Conservation (phyloP, 2,329 filamentous ascomycete species). For the Capronia americana region DNA sequence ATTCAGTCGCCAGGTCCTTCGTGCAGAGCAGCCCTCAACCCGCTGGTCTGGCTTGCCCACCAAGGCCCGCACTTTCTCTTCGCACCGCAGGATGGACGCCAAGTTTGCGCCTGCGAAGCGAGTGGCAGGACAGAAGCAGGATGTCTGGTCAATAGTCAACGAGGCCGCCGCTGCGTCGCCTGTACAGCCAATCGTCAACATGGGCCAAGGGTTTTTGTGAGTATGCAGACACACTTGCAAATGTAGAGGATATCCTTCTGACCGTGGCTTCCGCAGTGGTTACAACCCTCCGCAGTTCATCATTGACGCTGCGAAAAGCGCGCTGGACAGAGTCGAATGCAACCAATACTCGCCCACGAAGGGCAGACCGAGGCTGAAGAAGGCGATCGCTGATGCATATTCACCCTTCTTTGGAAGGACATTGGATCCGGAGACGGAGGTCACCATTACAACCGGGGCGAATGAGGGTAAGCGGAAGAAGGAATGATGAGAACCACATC, state of each 20-base stretch:
- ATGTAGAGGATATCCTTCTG: neutral
- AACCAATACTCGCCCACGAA: conserved; percentile 96
- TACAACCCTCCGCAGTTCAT: conserved; percentile 95
- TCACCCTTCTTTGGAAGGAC: conserved; percentile 83
- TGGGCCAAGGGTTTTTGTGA: conserved; percentile 69
- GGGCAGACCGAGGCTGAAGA: conserved; percentile 86
- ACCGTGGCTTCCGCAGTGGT: conserved; percentile 57
- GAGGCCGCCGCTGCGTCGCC: conserved; percentile 69
- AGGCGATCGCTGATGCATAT: conserved; percentile 92
- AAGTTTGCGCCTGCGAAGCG: conserved; percentile 55
- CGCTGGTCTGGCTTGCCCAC: neutral
- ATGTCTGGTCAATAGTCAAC: conserved; percentile 69
- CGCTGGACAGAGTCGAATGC: conserved; percentile 89
- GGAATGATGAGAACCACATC: neutral
- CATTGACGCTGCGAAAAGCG: conserved; percentile 86
- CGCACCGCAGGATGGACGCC: conserved; percentile 29
- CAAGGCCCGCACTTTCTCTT: conserved; percentile 25
- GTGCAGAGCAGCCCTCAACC: conserved; percentile 9
- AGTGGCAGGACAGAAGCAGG: conserved; percentile 58
- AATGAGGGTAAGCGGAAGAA: conserved; percentile 51
- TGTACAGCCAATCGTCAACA: conserved; percentile 68
- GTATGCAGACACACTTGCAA: conserved; percentile 37
- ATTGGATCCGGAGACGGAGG: conserved; percentile 86
- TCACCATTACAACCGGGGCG: conserved; percentile 82
- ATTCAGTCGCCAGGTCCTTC: conserved; percentile 21